Percentiles rank a stretch among this genome's conserved stretches.
These are phyloP conservation scores for Phytopythium mirpurense DNA, from an alignment of 352 stramenopile species.

Conservation along the genomic window DNA sequence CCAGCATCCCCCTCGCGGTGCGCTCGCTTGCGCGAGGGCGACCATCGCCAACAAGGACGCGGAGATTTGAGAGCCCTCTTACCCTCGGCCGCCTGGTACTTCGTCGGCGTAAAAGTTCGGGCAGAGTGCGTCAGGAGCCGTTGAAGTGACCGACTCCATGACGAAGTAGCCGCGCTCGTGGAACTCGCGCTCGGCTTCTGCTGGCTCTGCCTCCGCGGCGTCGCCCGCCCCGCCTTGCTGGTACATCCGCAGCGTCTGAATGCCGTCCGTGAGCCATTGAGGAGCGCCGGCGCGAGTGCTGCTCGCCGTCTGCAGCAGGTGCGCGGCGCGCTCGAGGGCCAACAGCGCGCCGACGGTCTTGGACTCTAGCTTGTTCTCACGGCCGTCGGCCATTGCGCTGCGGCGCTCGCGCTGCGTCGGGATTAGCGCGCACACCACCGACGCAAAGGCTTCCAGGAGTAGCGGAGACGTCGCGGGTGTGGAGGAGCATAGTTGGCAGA, in stretches of 20 bases:
- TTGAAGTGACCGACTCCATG: constrained; percentile 47
- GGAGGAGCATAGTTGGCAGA: constrained; percentile 48
- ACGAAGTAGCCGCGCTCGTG: constrained; percentile 58
- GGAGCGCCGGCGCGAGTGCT: constrained; percentile 3
- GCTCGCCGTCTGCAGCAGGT: constrained; percentile 23
- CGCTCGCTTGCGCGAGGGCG: no score
- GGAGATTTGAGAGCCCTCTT: no score
- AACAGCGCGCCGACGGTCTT: constrained; percentile 30
- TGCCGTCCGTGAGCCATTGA: constrained; percentile 35
- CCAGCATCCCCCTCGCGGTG: no score
- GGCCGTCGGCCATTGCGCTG: constrained; percentile 35
- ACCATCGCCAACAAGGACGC: no score
- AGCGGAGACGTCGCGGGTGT: constrained; percentile 15
- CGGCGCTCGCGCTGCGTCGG: constrained; percentile 32
- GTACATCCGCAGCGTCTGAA: constrained; percentile 33
- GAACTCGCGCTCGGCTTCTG: constrained; percentile 31
- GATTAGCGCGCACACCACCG: constrained; percentile 45
- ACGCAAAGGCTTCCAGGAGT: constrained; percentile 39
- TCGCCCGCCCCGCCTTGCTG: neutral
- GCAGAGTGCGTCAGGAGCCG: constrained; percentile 46
- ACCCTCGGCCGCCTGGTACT: no score
- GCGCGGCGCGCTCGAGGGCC: constrained; percentile 38
- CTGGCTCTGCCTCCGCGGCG: neutral
- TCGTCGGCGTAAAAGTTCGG: constrained; percentile 33
- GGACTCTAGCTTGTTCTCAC: constrained; percentile 57